Base-by-base conservation (phyloP, 2,329 filamentous ascomycete genomes). In the Microcyclosporella mali region DNA sequence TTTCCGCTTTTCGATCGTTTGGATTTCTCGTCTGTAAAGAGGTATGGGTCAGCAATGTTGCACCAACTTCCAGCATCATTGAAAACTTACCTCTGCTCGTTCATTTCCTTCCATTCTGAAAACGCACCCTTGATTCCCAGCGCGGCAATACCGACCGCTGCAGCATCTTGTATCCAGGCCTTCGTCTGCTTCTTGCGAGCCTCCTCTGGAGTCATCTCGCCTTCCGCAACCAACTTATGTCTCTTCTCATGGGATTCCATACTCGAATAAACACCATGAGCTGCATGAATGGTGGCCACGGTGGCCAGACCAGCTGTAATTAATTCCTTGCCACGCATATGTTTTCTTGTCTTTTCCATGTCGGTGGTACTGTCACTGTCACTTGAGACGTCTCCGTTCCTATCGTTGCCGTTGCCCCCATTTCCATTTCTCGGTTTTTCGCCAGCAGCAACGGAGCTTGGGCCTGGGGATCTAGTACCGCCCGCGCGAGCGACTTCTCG, bases 231-330 rank as follows among this genome's bases (percentile, higher is more conserved):
- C 40, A 77, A 67, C 55, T 75, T 72, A 57, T 72, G 71, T 37
- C 80, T 71, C 52, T 78, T 73, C 50, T 83, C 74, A 43, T 79
- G 75, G 47, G 79, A 79, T 53, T 81, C 77, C 67, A 82, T 74
- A 56, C 74, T 77, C 50, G 74, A 70, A 63, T 82, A 80, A 41
- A 84, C 70, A 48, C 72, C 75, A 60, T 84, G 79, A 11, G 78
- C 81, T 17, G 81, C 81, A 64, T 84, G 80, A 49, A 84, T 82
- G 19, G 81, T 84, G 29, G 81, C 81, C 46, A 84, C 74, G 44
- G 78, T 80, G 41, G 81, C 81, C 45, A 84, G 67, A 50, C 81
- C 79, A 41, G 79, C 76, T 52, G 79, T 82, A 50, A 84, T 60
- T 57, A 82, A 63, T 70, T 82, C 77, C 65, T 82, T 82, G 63